Conservation (phyloP, 2,329 filamentous ascomycete species). For the Venturia oleaginea region DNA sequence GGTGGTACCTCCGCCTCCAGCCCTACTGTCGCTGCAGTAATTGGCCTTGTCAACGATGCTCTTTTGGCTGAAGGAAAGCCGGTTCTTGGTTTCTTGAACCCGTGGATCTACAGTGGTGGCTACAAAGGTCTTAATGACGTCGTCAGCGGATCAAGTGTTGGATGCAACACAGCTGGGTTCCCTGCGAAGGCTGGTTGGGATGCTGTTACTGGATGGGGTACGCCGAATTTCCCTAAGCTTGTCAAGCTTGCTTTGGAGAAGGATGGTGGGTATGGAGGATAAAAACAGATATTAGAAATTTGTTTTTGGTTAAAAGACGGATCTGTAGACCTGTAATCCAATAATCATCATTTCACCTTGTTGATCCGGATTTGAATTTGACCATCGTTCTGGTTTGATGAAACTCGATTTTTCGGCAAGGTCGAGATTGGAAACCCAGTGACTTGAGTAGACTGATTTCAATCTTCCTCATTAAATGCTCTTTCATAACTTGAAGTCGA, state of each 20-base stretch:
- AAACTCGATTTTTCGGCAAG: too few species aligned
- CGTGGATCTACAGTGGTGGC: constrained; percentile 39
- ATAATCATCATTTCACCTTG: too few species aligned
- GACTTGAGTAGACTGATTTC: too few species aligned
- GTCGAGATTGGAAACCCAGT: too few species aligned
- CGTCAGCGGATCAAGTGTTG: constrained; percentile 25
- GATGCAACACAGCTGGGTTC: constrained; percentile 21
- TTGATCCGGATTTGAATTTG: too few species aligned
- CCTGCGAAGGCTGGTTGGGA: constrained; percentile 36
- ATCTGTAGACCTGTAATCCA: not conserved
- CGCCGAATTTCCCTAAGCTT: constrained; percentile 35
- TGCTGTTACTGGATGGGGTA: constrained; percentile 40
- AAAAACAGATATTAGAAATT: not conserved
- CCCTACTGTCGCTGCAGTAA: constrained; percentile 46
- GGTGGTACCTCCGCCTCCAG: constrained; percentile 14
- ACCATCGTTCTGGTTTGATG: too few species aligned
- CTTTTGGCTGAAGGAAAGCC: constrained; percentile 37
- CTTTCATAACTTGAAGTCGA: too few species aligned
- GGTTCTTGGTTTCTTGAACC: constrained; percentile 46
- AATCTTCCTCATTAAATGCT: too few species aligned
- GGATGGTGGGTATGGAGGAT: not conserved
- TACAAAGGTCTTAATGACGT: constrained; percentile 20
- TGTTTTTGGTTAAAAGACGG: not conserved
- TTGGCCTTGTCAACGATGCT: constrained; percentile 51
- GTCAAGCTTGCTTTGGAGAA: constrained; percentile 16